These are phyloP conservation scores for Stephania japonica DNA, from an alignment of 164 flowering plant genomes.

Conservation along the genomic window DNA sequence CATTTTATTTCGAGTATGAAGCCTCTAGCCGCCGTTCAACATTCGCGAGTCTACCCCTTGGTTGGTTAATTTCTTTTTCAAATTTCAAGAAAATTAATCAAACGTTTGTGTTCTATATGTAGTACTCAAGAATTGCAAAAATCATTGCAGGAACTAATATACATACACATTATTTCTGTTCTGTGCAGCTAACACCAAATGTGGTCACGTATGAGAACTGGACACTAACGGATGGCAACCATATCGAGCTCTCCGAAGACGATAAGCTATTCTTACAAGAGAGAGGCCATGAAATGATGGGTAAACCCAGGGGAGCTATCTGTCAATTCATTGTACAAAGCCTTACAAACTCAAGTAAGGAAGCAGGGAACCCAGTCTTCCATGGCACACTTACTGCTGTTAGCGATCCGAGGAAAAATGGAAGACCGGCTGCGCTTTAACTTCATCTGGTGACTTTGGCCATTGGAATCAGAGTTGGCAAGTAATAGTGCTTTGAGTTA, in stretches of 20 bases:
- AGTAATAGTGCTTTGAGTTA: no score
- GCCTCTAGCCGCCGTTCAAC: conserved; percentile 67
- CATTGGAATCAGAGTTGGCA: no score
- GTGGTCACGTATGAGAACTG: conserved; percentile 68
- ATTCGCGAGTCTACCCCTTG: conserved; percentile 77
- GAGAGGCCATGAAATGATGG: conserved; percentile 60
- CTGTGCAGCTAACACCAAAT: conserved; percentile 80
- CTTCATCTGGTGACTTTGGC: no score
- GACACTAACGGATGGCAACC: conserved; percentile 72
- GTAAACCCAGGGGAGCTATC: conserved; percentile 48
- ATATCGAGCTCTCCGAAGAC: conserved; percentile 58
- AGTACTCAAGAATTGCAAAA: background rate
- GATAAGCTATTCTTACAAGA: conserved; percentile 49
- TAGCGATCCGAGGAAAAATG: conserved; percentile 82
- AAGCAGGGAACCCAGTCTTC: conserved; percentile 24
- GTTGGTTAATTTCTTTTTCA: no score
- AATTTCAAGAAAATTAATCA: no score
- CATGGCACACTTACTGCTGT: conserved; percentile 76
- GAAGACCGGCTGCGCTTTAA: conserved; percentile 72
- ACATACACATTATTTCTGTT: background rate
- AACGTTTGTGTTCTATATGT: no score
- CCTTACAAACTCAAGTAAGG: conserved; percentile 26
- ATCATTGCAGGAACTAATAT: background rate
- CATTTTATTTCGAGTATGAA: conserved; percentile 64
- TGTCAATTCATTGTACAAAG: conserved; percentile 76